Percentiles rank a stretch among this genome's conserved stretches.
Evolutionary conservation across 2,329 filamentous ascomycete genomes (phyloP).

Genomic region (Cordyceps cateniannulata): DNA sequence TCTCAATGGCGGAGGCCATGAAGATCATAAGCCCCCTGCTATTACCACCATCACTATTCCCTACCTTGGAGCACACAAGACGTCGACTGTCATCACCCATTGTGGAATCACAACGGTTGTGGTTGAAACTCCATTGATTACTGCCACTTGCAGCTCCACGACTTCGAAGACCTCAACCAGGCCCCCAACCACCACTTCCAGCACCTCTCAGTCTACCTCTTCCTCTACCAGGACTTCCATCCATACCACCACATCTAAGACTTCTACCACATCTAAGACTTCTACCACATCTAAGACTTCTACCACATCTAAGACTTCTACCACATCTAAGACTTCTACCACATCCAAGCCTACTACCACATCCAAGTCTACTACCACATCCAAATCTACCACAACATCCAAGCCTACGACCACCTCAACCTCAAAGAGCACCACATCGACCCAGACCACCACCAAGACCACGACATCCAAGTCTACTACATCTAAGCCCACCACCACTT

Average conservation of each 20-base stretch:
- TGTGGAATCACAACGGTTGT: slow-evolving; percentile 1
- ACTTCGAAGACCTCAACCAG: neutral
- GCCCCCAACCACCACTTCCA: neutral
- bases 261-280: neutral
- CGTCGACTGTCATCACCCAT: neutral
- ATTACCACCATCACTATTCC: slow-evolving; percentile 5
- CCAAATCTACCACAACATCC: neutral
- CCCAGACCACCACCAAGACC: neutral
- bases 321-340: neutral
- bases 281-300: neutral
- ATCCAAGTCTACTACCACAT: neutral
- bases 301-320: neutral
- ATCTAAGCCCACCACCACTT: neutral
- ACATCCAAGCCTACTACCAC: neutral
- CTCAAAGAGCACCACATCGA: neutral
- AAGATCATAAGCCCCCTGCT: neutral
- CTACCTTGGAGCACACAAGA: neutral
- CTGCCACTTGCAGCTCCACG: neutral
- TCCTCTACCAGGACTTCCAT: neutral
- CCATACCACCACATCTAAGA: neutral
- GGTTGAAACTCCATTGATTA: slow-evolving; percentile 1
- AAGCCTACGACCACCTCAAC: neutral
- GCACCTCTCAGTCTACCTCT: neutral
- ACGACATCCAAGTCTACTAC: neutral
- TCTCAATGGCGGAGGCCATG: neutral